Percentiles rank a stretch among this genome's conserved stretches.
phyloP scores from a whole-genome alignment of 306 rosid species.

The Luffa aegyptiaca region DNA sequence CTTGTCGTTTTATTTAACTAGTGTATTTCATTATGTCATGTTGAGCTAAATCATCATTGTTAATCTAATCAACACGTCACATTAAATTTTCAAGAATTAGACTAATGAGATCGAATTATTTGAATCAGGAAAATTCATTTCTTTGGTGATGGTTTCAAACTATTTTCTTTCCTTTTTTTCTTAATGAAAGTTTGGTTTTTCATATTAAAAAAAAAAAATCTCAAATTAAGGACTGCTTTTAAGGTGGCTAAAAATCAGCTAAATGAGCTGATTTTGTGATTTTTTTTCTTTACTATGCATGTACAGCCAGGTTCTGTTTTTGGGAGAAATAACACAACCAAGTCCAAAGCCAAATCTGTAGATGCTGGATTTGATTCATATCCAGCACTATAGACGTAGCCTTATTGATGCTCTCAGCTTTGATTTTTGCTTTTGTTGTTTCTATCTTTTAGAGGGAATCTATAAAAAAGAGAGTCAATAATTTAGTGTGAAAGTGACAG shows the following conservation, averaged over 20 bases:
- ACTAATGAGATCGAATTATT: not conserved
- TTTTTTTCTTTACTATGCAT: not conserved
- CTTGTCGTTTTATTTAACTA: no score
- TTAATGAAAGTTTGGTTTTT: no score
- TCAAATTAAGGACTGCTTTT: no score
- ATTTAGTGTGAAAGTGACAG: not conserved
- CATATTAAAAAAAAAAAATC: no score
- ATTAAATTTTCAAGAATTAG: no score
- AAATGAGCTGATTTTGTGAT: not conserved
- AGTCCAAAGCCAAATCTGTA: not conserved
- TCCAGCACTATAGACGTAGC: not conserved
- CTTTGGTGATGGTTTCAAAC: not conserved
- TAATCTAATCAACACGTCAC: no score
- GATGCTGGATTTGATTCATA: not conserved
- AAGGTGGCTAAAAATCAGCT: no score
- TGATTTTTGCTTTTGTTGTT: not conserved
- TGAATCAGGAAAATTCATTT: not conserved
- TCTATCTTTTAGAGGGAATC: not conserved
- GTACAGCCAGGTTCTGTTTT: not conserved
- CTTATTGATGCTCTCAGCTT: not conserved
- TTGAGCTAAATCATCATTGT: no score
- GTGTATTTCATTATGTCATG: no score
- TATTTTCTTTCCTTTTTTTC: no score
- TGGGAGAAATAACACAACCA: not conserved
- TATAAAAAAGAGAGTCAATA: not conserved